A percentile compares a stretch with the other conserved stretches of the same genome.
Evolutionary conservation across 768 basidiomycete genomes (phyloP).

Genomic region (Gyrodon lividus): DNA sequence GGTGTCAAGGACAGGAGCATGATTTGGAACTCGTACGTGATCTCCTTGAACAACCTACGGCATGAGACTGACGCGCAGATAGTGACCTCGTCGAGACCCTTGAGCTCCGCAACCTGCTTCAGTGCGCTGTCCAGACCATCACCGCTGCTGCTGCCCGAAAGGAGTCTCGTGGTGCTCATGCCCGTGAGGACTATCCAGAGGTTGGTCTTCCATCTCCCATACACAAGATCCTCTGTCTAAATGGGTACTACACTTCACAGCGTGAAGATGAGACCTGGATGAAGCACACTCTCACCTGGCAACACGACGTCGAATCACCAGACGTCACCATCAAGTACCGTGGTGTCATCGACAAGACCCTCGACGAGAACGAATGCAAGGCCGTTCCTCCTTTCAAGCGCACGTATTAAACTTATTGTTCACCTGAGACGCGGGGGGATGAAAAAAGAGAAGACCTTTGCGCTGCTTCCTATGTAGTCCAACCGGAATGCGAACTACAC

Average conservation of each 20-base stretch:
- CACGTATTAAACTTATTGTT: constrained; percentile 58
- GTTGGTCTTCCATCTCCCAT: constrained; percentile 38
- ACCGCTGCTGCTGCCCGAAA: constrained; percentile 89
- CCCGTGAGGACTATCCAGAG: constrained; percentile 97
- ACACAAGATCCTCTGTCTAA: not conserved
- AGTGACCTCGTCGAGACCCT: constrained; percentile 97
- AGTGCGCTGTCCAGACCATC: constrained; percentile 95
- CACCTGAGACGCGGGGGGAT: not conserved
- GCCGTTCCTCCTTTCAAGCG: constrained; percentile 97
- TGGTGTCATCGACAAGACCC: constrained; percentile 75
- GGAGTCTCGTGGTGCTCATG: constrained; percentile 98
- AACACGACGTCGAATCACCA: constrained; percentile 69
- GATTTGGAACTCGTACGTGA: constrained; percentile 97
- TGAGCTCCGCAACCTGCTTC: constrained; percentile 93
- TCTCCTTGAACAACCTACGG: constrained; percentile 1
- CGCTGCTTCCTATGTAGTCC: constrained; percentile 9
- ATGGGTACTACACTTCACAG: constrained; percentile 33
- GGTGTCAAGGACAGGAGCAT: constrained; percentile 97
- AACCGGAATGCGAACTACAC: not conserved
- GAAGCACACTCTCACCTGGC: constrained; percentile 96
- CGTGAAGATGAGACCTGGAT: constrained; percentile 95
- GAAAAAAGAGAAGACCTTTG: constrained; percentile 8
- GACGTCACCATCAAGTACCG: constrained; percentile 92
- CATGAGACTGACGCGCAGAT: constrained; percentile 8
- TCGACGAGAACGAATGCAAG: constrained; percentile 98